Conservation (phyloP, 176 grass and related monocot genomes). For the Cenchrus purpureus region DNA sequence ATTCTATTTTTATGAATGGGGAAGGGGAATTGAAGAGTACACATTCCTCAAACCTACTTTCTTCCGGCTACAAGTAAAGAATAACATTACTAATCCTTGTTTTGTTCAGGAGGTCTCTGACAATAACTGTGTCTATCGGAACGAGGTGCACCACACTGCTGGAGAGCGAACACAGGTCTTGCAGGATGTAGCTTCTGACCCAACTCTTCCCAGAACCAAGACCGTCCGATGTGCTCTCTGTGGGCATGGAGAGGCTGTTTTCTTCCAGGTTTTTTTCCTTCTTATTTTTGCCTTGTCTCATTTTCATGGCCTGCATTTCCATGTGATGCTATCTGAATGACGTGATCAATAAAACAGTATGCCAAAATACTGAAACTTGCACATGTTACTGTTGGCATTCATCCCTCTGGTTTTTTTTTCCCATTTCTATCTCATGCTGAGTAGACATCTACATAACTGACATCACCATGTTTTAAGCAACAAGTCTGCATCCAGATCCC, state of each 20-base stretch:
- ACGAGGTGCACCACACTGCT: constrained; percentile 55
- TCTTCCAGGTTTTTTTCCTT: constrained; percentile 54
- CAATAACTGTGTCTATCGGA: constrained; percentile 59
- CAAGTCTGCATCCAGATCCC: too few species aligned
- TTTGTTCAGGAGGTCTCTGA: constrained; percentile 54
- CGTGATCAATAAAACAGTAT: neutral
- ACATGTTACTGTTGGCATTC: neutral
- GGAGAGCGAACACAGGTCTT: constrained; percentile 60
- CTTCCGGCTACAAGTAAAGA: neutral
- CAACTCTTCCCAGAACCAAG: constrained; percentile 67
- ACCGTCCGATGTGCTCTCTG: constrained; percentile 49
- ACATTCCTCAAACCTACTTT: constrained; percentile 6
- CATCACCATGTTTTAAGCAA: neutral
- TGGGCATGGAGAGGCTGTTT: constrained; percentile 73
- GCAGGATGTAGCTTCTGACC: constrained; percentile 61
- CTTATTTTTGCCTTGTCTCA: neutral
- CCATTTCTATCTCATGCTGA: neutral
- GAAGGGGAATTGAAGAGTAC: neutral
- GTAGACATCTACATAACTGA: neutral
- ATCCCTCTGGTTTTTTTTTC: neutral
- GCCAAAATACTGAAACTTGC: neutral
- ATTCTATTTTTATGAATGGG: neutral
- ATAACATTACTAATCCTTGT: neutral
- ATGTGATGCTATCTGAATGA: constrained; percentile 4
- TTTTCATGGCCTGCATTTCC: neutral